Conservation (phyloP, 2,329 filamentous ascomycete genomes). For the Botrytis squamosa region DNA sequence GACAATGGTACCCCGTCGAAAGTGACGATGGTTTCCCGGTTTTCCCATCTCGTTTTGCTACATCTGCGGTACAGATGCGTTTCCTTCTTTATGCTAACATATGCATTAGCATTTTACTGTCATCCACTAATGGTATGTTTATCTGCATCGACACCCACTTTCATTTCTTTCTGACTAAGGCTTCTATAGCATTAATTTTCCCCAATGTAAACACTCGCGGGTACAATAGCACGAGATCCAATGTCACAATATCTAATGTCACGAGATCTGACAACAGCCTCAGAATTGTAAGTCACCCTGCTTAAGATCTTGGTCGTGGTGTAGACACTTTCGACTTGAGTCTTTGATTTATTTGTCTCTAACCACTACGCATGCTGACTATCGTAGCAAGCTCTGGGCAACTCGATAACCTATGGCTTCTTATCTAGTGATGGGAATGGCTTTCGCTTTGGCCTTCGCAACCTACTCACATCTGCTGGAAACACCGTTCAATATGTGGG, state of each 20-base stretch:
- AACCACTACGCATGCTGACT: background rate
- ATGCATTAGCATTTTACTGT: conserved; percentile 12
- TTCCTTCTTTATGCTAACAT: background rate
- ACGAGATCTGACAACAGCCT: background rate
- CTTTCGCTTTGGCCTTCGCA: conserved; percentile 40
- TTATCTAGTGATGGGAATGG: conserved; percentile 40
- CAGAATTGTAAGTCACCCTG: conserved; percentile 14
- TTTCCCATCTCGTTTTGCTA: background rate
- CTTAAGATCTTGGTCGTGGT: background rate
- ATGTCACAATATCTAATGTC: background rate
- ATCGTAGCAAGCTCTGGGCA: conserved; percentile 37
- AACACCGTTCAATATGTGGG: conserved; percentile 39
- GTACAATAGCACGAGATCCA: background rate
- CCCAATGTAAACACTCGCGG: background rate
- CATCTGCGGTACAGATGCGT: conserved; percentile 9
- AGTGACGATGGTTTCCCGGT: background rate
- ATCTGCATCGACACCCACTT: background rate
- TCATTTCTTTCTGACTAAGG: background rate
- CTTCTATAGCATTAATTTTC: background rate
- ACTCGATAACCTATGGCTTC: conserved; percentile 43
- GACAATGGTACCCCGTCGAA: background rate
- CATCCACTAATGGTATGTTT: conserved; percentile 17
- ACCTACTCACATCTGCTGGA: conserved; percentile 30
- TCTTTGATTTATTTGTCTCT: background rate
- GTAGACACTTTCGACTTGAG: too few relatives aligned